Conservation (phyloP, 2,329 filamentous ascomycete genomes). For the Aspergillus bombycis region DNA sequence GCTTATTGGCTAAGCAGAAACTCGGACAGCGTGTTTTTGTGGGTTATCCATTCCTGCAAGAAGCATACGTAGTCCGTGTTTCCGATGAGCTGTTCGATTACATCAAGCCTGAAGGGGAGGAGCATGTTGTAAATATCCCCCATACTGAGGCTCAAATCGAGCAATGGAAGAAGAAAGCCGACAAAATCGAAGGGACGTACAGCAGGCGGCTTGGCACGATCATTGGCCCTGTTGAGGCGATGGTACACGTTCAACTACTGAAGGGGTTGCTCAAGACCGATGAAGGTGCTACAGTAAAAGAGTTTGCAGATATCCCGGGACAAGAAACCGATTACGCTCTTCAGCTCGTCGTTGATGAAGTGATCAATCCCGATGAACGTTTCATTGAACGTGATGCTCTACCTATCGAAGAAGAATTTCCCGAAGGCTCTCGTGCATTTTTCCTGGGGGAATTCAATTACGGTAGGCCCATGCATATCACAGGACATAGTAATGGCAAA, state of each 20-base stretch:
- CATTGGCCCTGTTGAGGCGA: slow-evolving; percentile 82
- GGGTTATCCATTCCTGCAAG: slow-evolving; percentile 92
- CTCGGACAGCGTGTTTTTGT: slow-evolving; percentile 86
- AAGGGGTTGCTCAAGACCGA: slow-evolving; percentile 90
- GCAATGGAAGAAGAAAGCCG: slow-evolving; percentile 81
- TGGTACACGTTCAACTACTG: slow-evolving; percentile 91
- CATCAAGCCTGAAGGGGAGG: slow-evolving; percentile 66
- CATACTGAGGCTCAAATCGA: slow-evolving; percentile 77
- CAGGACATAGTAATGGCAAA: slow-evolving; percentile 72
- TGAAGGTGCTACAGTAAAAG: slow-evolving; percentile 86
- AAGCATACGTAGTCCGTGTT: slow-evolving; percentile 85
- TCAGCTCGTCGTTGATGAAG: slow-evolving; percentile 86
- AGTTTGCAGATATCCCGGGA: slow-evolving; percentile 84
- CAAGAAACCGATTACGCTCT: slow-evolving; percentile 89
- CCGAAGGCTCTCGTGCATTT: slow-evolving; percentile 78
- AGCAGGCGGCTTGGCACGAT: slow-evolving; percentile 88
- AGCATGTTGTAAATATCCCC: slow-evolving; percentile 67
- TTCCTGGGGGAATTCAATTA: slow-evolving; percentile 94
- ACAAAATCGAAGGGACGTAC: slow-evolving; percentile 82
- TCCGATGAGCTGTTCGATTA: slow-evolving; percentile 95
- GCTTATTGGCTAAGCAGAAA: slow-evolving; percentile 73
- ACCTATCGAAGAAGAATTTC: slow-evolving; percentile 90
- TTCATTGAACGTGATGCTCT: slow-evolving; percentile 90
- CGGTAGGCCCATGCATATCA: slow-evolving; percentile 83
- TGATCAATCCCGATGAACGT: slow-evolving; percentile 86